A percentile compares a stretch with the other conserved stretches of the same genome.
phyloP scores from a whole-genome alignment of 1,139 yeast genomes.

The Sugiyamaella xylanicola region DNA sequence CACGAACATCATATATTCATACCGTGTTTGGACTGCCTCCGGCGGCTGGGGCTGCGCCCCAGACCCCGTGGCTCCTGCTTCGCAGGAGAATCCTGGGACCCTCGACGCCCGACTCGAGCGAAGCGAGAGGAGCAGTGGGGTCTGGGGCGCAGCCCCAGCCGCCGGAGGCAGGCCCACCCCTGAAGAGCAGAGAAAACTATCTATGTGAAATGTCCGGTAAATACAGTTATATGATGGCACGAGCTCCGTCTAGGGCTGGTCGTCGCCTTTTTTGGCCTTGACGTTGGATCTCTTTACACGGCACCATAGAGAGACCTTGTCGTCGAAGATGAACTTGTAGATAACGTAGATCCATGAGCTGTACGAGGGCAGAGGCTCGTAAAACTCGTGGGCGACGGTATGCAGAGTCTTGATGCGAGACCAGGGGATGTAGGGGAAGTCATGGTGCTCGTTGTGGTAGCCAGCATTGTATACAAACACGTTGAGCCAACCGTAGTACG shows the following conservation, averaged over 20 bases:
- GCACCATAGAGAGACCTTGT: constrained; percentile 72
- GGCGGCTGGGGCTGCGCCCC: too few relatives aligned
- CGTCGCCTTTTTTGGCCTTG: constrained; percentile 18
- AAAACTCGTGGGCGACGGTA: constrained; percentile 74
- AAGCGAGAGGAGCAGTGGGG: not conserved
- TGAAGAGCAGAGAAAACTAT: too few relatives aligned
- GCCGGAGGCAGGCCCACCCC: too few relatives aligned
- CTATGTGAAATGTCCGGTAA: not conserved
- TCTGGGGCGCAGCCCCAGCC: not conserved
- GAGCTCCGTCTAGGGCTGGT: constrained; percentile 12
- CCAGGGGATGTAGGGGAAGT: constrained; percentile 94
- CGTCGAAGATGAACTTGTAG: constrained; percentile 68
- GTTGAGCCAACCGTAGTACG: constrained; percentile 83
- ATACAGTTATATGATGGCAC: not conserved
- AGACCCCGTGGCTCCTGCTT: not conserved
- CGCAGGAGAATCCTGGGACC: too few relatives aligned
- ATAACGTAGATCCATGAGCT: constrained; percentile 79
- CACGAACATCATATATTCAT: too few relatives aligned
- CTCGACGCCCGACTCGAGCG: too few relatives aligned
- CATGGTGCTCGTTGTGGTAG: constrained; percentile 92
- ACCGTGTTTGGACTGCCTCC: too few relatives aligned
- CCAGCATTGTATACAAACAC: constrained; percentile 89
- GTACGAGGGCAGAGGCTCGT: constrained; percentile 77
- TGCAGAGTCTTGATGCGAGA: constrained; percentile 68
- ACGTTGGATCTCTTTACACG: constrained; percentile 63